Evolutionary conservation across 192 early-diverging fungal species (phyloP), one percentile per base, ranked within the genome.

Genomic region (Coemansia sp.): DNA sequence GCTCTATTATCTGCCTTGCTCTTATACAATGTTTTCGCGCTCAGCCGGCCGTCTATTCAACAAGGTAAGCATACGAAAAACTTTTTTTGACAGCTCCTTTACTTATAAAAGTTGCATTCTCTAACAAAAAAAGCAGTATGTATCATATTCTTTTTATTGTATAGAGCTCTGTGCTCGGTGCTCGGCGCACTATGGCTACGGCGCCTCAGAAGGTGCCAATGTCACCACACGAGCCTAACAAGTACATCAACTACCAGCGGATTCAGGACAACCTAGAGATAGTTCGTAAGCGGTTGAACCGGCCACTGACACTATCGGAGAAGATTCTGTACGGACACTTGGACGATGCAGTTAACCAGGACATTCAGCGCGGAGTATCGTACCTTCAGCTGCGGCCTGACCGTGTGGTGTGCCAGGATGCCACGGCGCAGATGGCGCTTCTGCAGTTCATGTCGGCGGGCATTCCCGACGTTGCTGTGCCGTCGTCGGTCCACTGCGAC

Each of bases 371-470:
- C 87, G 97, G 96, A 57, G 88, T 90, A 70, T 90, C 89, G 5
- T 99, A 98, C 71, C 84, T 99, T 36, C 97, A 98, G 83, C 81
- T 99, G 65, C 87, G 84, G 15, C 96, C 96, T 4, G 97, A 98
- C 88, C 93, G 97, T 66, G 97, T 98, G 55, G 97, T 96, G 49
- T 96, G 96, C 95, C 97, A 99, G 80, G 92, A 94, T 73, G 93
- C 93, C 18, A 92, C 92, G 33, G 92, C 92, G 6, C 92, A 97
- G 72, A 98, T 97, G 94, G 97, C 96, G 34, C 86, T 99, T 47
- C 85, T 99, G 49, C 97, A 99, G 78, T 99, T 99, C 83, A 99
- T 99, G 96, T 91, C 95, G 20, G 92, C 97, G 38, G 92, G 93
- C 46, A 92, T 98, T 87, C 87, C 92, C 36, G 93, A 91, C 41